Evolutionary conservation across 495 filamentous ascomycete genomes (phyloP), one percentile per base, ranked within the genome.

Genomic region (Penicillium fimorum): DNA sequence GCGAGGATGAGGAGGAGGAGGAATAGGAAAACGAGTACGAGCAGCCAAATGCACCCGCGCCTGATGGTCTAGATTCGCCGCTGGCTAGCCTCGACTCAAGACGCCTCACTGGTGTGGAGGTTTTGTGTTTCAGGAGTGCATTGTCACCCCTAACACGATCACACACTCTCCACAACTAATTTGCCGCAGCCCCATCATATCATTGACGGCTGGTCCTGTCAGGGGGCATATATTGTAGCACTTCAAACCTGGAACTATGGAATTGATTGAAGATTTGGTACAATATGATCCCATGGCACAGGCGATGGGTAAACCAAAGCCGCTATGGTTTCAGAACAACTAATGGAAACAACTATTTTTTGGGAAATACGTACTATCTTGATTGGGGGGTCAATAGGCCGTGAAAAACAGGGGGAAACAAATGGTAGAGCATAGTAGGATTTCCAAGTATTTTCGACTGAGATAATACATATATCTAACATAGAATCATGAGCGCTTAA

Each of bases 1-100:
- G 60, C 10, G 53, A 60, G 4, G 44, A 53, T 9, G 55, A 45
- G 0, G 54, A 58, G 3, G 59, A 60, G 5, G 13, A 27, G 7
- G 33, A 25, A 15, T 12, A 43, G 41, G 0, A 13, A 17, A 43
- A 42, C 18, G 27, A 52, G 11, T 9, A 27, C 32, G 15, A 41
- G 15, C 24, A 20, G 3, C 5, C 30, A 25, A 15, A 37, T 46
- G 18, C 11, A 4, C 17, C 45, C 1, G 17, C 11, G 9, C 17
- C 45, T 1, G 17, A 46, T 2, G 25, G 25, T 7, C 11, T 54
- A 25, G 30, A 5, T 4, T 29, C 17, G 9, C 15, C 20, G 13
- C 7, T 15, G 20, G 27, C 22, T 32, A 13, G 12, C 25, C 27
- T 29, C 1, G 2, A 17, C 3, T 0, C 8, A 45, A 17, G 25